Evolutionary conservation across 2,329 filamentous ascomycete genomes (phyloP), one percentile per base, ranked within the genome.

Genomic region (Penicillium olsonii): DNA sequence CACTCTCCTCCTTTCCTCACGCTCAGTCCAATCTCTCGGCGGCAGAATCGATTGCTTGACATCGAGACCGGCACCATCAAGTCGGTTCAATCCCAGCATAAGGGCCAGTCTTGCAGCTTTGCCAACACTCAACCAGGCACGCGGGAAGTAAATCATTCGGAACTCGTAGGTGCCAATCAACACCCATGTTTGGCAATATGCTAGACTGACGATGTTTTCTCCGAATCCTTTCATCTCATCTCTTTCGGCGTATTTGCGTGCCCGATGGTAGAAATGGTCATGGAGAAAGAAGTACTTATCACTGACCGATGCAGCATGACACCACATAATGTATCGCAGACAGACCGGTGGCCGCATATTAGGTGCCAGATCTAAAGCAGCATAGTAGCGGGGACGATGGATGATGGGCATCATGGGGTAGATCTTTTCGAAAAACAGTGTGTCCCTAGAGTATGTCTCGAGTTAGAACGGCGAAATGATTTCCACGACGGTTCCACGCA

Each of bases 101-200:
- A 95, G 87, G 42, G 84, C 83, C 45, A 97, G 72, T 42, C 92
- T 83, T n/a, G 87, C 83, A 4, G 87, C 87, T 53, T 88, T 81
- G 18, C 92, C 94, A 2, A 89, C 87, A 59, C 89, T 96, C 75
- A 96, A 84, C 94, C 94, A 97, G 1, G 94, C 94, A 57, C 94
- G 80, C 1, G 94, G 92, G 61, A 97, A 97, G 69, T 91, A 95
- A 89, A 97, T 96, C 81, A 89, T 88, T 73, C 92, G 96, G 77
- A 96, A 97, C 69, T 99, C 94, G 63, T 95, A 96, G 0, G 82
- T 84, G 5, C 85, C 83, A 40, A 95, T 78, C 17, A 97, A 75
- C 20, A 85, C 78, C 80, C 95, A 95, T 1, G 89, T 84, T 68
- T 99, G 94, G 42, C 87, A 88, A 69, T 96, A 90, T 14, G 87